Base-by-base conservation (phyloP, 148 eudicot genomes). In the Tetragonia tetragonoides region DNA sequence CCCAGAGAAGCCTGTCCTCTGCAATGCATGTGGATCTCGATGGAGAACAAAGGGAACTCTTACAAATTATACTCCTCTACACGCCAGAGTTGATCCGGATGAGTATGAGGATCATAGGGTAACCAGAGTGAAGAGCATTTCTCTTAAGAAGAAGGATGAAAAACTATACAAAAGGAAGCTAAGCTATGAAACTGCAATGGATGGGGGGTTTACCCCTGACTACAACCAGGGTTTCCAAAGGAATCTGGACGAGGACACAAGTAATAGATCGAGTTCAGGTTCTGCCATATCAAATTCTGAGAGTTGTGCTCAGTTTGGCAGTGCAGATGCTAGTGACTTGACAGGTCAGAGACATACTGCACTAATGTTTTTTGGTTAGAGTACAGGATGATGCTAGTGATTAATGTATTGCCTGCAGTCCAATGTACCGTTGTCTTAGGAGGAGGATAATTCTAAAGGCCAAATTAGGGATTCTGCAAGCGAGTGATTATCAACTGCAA, bases 1-100 rank as follows among this genome's bases (percentile, higher is more conserved):
- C 67, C 97, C 99, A 2, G 99, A 96, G 79, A 96, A 96, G 93
- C 99, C 99, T 34, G 86, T 95, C 51, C 90, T 93, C 37, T 95
- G 99, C 84, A 95, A 95, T 84, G 99, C 99, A 46, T 95, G 99
- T 83, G 99, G 99, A 38, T 91, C 99, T 6, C 84, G 99, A 49
- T 95, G 99, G 99, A 91, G 99, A 89, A 95, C 99, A 15, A 95
- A 95, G 81, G 99, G 99, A 76, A 82, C 95, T 62, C 92, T 95
- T 78, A 89, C 76, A 66, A 93, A 93, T 78, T 95, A 95, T 81
- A 93, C 98, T 53, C 99, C 98, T 75, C 82, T 95, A 15, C 99
- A 93, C 87, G 86, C 98, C 67, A 88, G 98, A 76, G 84, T 83
- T 42, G 97, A 93, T 72, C 86, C 87, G 44, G 90, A 89, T 78